A percentile compares a stretch with the other conserved stretches of the same genome.
These are phyloP conservation scores for Verticillium klebahnii DNA, from an alignment of 2,329 filamentous ascomycete genomes.

Conservation along the genomic window DNA sequence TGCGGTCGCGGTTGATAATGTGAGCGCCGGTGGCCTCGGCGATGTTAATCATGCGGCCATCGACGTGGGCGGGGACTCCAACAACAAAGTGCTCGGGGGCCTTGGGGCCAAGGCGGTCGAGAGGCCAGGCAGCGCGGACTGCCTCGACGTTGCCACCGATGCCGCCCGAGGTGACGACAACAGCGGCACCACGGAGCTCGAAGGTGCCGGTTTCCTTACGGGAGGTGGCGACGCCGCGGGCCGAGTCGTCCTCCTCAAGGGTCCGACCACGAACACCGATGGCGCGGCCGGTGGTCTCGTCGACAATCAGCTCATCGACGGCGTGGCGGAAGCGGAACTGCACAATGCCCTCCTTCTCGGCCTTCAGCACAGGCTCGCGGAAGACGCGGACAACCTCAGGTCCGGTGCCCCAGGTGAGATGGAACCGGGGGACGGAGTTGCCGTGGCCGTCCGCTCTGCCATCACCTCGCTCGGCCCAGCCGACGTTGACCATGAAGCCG, in stretches of 20 bases:
- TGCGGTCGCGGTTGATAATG: constrained; percentile 56
- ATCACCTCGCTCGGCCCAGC: constrained; percentile 58
- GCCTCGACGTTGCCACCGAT: constrained; percentile 59
- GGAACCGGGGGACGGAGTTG: constrained; percentile 60
- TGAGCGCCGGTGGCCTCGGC: constrained; percentile 46
- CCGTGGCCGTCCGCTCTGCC: constrained; percentile 53
- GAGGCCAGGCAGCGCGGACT: constrained; percentile 53
- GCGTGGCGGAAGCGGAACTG: constrained; percentile 51
- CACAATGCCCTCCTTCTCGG: constrained; percentile 47
- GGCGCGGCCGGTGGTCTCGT: constrained; percentile 43
- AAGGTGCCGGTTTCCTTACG: constrained; percentile 45
- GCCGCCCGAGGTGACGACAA: constrained; percentile 53
- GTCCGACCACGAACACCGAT: constrained; percentile 49
- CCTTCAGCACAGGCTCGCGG: constrained; percentile 47
- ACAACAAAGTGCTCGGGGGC: constrained; percentile 53
- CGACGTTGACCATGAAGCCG: constrained; percentile 48
- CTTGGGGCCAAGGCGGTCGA: constrained; percentile 50
- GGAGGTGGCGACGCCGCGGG: constrained; percentile 48
- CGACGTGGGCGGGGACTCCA: constrained; percentile 60
- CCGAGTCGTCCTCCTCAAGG: constrained; percentile 43
- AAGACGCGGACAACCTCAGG: constrained; percentile 57
- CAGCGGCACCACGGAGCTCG: constrained; percentile 46
- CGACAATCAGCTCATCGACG: constrained; percentile 52
- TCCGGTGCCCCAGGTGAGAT: constrained; percentile 57
- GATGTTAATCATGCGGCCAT: constrained; percentile 58